Base-by-base conservation (phyloP, 768 basidiomycete species). In the Leccinellum luteum region DNA sequence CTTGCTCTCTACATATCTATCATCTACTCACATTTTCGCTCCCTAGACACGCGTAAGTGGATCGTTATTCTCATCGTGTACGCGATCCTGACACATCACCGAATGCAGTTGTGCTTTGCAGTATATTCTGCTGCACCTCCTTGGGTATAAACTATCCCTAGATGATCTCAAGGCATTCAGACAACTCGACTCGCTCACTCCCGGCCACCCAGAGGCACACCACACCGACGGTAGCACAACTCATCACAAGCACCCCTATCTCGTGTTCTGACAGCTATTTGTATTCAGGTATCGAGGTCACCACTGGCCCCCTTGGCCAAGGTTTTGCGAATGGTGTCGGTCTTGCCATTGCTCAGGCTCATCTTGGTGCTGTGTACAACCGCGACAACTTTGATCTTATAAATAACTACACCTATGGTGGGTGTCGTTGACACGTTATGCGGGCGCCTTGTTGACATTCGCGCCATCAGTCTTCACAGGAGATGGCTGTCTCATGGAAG, bases 401-500 rank as follows among this genome's bases (percentile, higher is more conserved):
- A 68, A 85, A 87, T 74, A 94, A 94, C 78, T 87, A 85, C 74
- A 94, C 92, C 57, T 98, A 93, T 72, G 89, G 92, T 91, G 64
- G 52, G 73, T 51, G 3, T n/a, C 48, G 54, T 51, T 30, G 14
- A 45, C 31, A 17, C 12, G 35, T 51, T 54, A 51, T 52, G 35
- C 19, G 45, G 32, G 21, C 51, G n/a, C 30, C 10, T 51, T 32
- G 52, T 55, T 53, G 51, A 57, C 51, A 21, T 49, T 58, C 8
- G 54, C 50, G 52, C 19, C 60, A 25, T 51, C 12, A 92, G 92
- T 89, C 52, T 96, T 97, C 79, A 81, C 84, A 59, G 95, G 95
- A 66, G 95, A 98, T 75, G 95, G 95, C 48, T 98, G 95, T 76
- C 81, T 98, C 54, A 94, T 95, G 90, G 95, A 98, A 75, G 95